Conservation (phyloP, 2,329 filamentous ascomycete species). For the Alternaria conjuncta region DNA sequence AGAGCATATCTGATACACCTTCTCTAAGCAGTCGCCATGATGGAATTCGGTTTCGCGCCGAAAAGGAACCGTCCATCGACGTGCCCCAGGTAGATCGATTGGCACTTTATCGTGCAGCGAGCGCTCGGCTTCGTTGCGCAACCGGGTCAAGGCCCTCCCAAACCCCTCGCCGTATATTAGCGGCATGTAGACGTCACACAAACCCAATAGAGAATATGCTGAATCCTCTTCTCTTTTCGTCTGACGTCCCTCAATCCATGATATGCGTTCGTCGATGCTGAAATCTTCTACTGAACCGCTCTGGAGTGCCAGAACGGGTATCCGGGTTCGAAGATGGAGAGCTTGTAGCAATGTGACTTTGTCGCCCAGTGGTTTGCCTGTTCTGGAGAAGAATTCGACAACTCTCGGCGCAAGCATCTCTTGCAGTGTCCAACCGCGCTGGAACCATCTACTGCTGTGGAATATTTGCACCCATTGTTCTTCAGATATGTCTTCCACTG, state of each 20-base stretch:
- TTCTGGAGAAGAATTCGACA: fast-evolving
- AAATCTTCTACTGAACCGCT: fast-evolving
- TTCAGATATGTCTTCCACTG: neutral
- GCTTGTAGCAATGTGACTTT: neutral
- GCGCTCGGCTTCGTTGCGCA: neutral
- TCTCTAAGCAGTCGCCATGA: too few relatives aligned
- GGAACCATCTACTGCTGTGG: neutral
- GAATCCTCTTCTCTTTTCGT: neutral
- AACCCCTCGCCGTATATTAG: neutral
- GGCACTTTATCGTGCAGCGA: too few relatives aligned
- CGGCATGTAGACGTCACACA: neutral
- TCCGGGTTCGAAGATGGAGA: neutral
- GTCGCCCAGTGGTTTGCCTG: fast-evolving
- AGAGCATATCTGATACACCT: too few relatives aligned
- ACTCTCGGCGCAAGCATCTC: neutral
- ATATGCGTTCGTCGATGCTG: neutral
- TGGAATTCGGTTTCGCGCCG: too few relatives aligned
- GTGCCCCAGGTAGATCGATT: too few relatives aligned
- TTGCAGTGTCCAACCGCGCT: neutral
- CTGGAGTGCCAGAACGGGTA: neutral
- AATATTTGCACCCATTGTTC: neutral
- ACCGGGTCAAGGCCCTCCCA: neutral
- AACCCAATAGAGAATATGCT: neutral
- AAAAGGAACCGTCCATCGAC: too few relatives aligned
- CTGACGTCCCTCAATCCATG: neutral